Evolutionary conservation across 805 yeast species (phyloP).

Genomic region (Kockiozyma suomiensis): DNA sequence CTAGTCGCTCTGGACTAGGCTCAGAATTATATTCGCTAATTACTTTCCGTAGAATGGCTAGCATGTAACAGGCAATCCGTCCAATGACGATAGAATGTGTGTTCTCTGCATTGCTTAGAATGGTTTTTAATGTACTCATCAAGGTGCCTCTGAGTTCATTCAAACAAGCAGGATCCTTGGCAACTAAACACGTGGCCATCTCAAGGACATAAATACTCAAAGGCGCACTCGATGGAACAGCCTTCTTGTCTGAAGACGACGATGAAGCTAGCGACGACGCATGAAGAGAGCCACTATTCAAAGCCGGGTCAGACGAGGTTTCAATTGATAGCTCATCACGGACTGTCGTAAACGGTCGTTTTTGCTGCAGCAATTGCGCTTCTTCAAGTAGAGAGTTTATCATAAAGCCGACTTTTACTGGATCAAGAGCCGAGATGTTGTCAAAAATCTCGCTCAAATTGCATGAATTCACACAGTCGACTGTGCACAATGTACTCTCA

Average conservation of each 20-base stretch:
- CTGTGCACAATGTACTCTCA: slow-evolving; percentile 77
- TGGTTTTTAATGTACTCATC: slow-evolving; percentile 20
- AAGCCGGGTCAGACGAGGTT: background rate
- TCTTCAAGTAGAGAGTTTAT: slow-evolving; percentile 25
- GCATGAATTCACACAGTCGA: slow-evolving; percentile 79
- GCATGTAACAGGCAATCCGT: slow-evolving; percentile 28
- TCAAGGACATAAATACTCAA: slow-evolving; percentile 31
- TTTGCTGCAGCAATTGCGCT: slow-evolving; percentile 23
- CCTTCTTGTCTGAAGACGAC: background rate
- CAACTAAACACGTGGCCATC: slow-evolving; percentile 33
- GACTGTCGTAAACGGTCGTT: slow-evolving; percentile 12
- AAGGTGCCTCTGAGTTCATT: slow-evolving; percentile 7
- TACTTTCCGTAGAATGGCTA: slow-evolving; percentile 18
- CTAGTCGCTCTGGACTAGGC: background rate
- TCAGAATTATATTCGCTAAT: background rate
- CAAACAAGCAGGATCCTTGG: slow-evolving; percentile 24
- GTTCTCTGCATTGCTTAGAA: slow-evolving; percentile 27
- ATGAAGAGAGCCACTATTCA: background rate
- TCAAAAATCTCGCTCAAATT: slow-evolving; percentile 59
- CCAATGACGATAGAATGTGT: slow-evolving; percentile 28
- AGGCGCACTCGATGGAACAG: slow-evolving; percentile 24
- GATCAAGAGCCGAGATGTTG: slow-evolving; percentile 47
- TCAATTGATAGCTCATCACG: slow-evolving; percentile 13
- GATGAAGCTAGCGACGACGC: background rate
- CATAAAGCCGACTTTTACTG: slow-evolving; percentile 17